Evolutionary conservation across 495 filamentous ascomycete genomes (phyloP), one percentile per base, ranked within the genome.

Genomic region (Zalerion maritima): DNA sequence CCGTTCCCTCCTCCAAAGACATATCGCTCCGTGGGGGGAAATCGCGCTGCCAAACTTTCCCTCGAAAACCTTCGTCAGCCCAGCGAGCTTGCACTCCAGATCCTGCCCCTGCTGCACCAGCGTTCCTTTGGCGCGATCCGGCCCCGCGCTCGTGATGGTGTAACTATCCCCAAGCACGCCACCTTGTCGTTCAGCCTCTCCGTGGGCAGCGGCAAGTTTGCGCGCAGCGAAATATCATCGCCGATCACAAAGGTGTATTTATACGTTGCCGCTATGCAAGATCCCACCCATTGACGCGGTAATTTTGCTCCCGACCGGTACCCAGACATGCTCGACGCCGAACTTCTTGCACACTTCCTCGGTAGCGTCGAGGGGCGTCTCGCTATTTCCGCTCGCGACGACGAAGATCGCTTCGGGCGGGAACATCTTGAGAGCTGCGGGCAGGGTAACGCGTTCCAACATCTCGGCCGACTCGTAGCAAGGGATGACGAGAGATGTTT

Each of bases 201-300:
- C 10, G 43, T 47, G 22, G 56, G 58, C 14, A 62, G 47, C 5
- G 52, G 52, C 31, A 64, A 58, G 32, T 61, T 60, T 0, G 52
- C 29, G 1, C 59, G 59, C 5, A 66, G 42, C 6, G 52, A 39
- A 26, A 58, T 60, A 34, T 66, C 61, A 29, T 66, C 61, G 31
- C 64, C 61, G 18, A 64, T 62, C 13, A 60, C 45, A 6, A 66
- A 43, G 12, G 57, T 54, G 29, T 56, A 50, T 19, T 52, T 37
- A 29, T 64, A 64, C 1, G n/a, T 40, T 37, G 15, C 47, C 49
- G 7, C 52, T 49, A 1, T 54, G 55, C 24, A 57, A 50, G 32
- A 49, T 54, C n/a, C 61, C 61, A 6, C 61, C 58, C 27, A 64
- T 60, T 26, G 62, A 49, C 6, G 61, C 61, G 6, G 58, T 45